Evolutionary conservation across 1,139 yeast genomes (phyloP).

Genomic region (Ogataea hybrid): DNA sequence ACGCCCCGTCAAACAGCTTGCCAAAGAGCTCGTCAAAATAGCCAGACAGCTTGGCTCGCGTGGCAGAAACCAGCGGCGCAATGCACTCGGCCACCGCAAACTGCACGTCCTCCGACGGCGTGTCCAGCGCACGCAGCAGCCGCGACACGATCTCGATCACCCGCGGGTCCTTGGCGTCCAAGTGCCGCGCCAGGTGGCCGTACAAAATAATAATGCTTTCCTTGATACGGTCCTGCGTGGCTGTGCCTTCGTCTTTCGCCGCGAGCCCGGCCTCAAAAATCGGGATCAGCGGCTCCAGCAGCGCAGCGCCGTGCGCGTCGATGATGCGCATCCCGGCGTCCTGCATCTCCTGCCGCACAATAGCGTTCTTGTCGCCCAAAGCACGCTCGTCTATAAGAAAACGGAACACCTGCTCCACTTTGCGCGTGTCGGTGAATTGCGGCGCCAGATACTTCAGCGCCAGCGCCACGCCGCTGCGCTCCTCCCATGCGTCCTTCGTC

Average conservation of each 20-base stretch:
- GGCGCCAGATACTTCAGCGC: constrained; percentile 60
- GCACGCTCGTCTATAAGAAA: constrained; percentile 59
- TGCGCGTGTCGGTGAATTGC: constrained; percentile 36
- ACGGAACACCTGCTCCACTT: constrained; percentile 50
- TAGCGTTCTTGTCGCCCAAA: constrained; percentile 68
- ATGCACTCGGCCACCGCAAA: constrained; percentile 82
- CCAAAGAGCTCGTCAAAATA: constrained; percentile 60
- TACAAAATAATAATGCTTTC: constrained; percentile 83
- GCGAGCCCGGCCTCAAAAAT: constrained; percentile 66
- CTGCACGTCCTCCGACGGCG: constrained; percentile 89
- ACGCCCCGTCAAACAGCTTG: constrained; percentile 52
- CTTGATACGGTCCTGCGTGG: constrained; percentile 60
- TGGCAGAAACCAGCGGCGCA: constrained; percentile 71
- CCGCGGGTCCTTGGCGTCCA: constrained; percentile 62
- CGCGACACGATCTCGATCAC: constrained; percentile 64
- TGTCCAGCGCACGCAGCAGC: constrained; percentile 69
- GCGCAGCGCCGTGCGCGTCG: constrained; percentile 57
- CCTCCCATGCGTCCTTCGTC: constrained; percentile 78
- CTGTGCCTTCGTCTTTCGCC: constrained; percentile 43
- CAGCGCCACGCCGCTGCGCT: constrained; percentile 77
- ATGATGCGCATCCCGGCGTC: constrained; percentile 84
- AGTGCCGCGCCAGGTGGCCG: constrained; percentile 85
- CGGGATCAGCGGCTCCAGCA: constrained; percentile 71
- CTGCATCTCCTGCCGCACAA: constrained; percentile 79
- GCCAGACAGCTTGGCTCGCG: constrained; percentile 46